Percentiles rank a stretch among this genome's conserved stretches.
phyloP scores from a whole-genome alignment of 257 asterid genomes.

The Mentha longifolia region DNA sequence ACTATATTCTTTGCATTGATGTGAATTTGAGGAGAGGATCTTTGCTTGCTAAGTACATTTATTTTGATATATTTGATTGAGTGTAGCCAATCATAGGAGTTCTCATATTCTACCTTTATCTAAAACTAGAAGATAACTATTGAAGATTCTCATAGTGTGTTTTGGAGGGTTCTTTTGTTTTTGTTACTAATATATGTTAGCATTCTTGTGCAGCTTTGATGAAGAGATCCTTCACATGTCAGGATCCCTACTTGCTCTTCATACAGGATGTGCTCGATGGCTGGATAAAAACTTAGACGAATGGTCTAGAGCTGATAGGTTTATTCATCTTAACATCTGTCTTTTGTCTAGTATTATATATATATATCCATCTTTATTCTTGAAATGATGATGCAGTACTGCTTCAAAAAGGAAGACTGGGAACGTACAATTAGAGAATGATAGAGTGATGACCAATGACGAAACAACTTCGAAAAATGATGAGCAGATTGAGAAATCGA shows the following conservation, averaged over 20 bases:
- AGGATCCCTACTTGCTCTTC: conserved; percentile 61
- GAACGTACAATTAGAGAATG: conserved; percentile 31
- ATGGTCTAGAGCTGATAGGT: conserved; percentile 72
- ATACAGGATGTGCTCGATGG: conserved; percentile 74
- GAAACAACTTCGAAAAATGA: conserved; percentile 29
- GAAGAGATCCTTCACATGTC: conserved; percentile 73
- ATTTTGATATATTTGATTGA: neutral
- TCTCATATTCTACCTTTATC: neutral
- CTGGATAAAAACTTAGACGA: conserved; percentile 60
- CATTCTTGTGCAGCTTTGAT: conserved; percentile 59
- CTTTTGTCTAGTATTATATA: conserved; percentile 6
- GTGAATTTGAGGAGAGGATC: neutral
- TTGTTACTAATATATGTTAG: neutral
- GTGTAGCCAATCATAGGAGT: conserved; percentile 14
- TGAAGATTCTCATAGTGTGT: neutral
- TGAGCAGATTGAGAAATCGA: conserved; percentile 43
- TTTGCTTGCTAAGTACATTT: neutral
- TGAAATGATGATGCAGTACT: conserved; percentile 44
- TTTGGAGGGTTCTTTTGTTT: neutral
- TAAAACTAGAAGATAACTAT: neutral
- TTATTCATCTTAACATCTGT: conserved; percentile 10
- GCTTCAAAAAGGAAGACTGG: conserved; percentile 38
- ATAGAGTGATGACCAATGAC: conserved; percentile 29
- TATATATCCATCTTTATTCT: neutral
- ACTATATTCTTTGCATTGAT: neutral